Base-by-base conservation (phyloP, 345 rosid genomes). In the Citrus mangshanensis region DNA sequence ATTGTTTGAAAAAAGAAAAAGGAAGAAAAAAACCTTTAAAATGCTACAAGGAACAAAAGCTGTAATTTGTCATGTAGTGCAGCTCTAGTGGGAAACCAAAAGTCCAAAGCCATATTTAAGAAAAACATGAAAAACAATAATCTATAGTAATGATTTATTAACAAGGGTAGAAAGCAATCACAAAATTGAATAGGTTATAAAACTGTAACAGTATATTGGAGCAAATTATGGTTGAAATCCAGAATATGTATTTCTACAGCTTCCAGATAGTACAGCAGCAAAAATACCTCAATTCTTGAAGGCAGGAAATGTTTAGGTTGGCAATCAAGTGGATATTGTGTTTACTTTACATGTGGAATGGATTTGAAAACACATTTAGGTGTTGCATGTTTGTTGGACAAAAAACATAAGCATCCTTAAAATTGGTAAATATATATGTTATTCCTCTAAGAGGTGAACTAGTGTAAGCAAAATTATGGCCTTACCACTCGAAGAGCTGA, bases 401-500 rank as follows among this genome's bases (percentile, higher is more conserved):
- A 54, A 16, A 54, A 16, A 21, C 10, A 22, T 4, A 21, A 56
- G 19, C 59, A 22, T 73, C 37, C 34, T 10, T 35, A n/a, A 34
- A 73, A 59, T 32, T 38, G 30, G 12, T 30, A 56, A 56, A 56
- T 24, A 64, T 7, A 70, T 25, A 16, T 70, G 73, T 27, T 21
- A 49, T 70, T 70, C 73, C 59, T 49, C 12, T 8, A 70, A 25
- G 2, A 70, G 51, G 37, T 46, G 22, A 70, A 46, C 4, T 46
- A 34, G n/a, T n/a, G n/a, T 49, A 64, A 73, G 9, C 4, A 59
- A 54, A 59, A 46, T 46, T 42, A 7, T 46, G 58, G 94, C 98
- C 95, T 54, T 54, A 96, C 98, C 95, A 94, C 94, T 8, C 85
- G 91, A 72, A 96, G 92, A 79, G 94, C 90, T 77, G 98, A 94